A percentile compares a stretch with the other conserved stretches of the same genome.
Evolutionary conservation across 2,329 filamentous ascomycete species (phyloP).

Genomic region (Aspergillus sp.): DNA sequence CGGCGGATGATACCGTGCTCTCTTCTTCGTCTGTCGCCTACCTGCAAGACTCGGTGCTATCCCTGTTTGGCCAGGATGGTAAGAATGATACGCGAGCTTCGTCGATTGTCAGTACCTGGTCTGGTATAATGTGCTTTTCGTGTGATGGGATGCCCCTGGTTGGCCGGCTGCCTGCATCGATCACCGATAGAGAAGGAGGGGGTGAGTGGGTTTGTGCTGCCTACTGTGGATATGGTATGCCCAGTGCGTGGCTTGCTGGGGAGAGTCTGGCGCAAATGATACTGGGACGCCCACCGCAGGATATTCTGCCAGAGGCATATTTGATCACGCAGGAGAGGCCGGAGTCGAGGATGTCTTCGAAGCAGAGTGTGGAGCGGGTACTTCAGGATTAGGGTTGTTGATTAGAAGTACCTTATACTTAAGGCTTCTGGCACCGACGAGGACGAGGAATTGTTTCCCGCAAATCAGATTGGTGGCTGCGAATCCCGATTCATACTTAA

Average conservation of each 20-base stretch:
- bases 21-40: slow-evolving; percentile 18
- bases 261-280: slow-evolving; percentile 30
- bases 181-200: slow-evolving; percentile 29
- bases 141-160: slow-evolving; percentile 53
- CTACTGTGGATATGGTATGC: slow-evolving; percentile 69
- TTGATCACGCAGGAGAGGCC: too few species aligned
- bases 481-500: too few species aligned
- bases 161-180: slow-evolving; percentile 46
- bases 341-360: too few species aligned
- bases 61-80: slow-evolving; percentile 19
- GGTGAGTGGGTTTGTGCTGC: slow-evolving; percentile 57
- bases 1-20: slow-evolving; percentile 23
- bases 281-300: slow-evolving; percentile 15
- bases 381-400: too few species aligned
- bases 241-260: slow-evolving; percentile 47
- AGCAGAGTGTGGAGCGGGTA: too few species aligned
- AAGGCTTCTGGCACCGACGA: too few species aligned
- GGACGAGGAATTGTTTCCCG: too few species aligned
- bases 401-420: accelerated
- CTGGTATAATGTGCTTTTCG: slow-evolving; percentile 52
- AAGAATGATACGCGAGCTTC: not conserved
- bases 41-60: slow-evolving; percentile 18
- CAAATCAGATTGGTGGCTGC: too few species aligned
- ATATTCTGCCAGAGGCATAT: too few species aligned
- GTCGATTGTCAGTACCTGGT: slow-evolving; percentile 28